These are phyloP conservation scores for Trifolium pratense DNA, from an alignment of 306 rosid species.

Conservation along the genomic window DNA sequence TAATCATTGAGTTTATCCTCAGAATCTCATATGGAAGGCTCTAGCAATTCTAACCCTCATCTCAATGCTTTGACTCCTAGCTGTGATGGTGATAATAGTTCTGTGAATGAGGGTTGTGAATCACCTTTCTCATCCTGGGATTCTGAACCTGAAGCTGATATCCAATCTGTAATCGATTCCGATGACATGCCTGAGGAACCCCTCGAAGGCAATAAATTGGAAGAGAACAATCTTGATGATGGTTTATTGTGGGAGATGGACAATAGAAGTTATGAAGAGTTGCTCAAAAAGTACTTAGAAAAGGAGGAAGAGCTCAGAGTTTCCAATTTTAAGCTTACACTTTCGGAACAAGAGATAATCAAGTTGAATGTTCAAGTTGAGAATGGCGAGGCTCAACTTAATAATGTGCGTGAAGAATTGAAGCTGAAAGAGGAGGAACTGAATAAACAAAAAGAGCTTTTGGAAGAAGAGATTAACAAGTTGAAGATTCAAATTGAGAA, in stretches of 20 bases:
- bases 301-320: neutral
- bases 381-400: neutral
- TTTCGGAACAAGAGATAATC: neutral
- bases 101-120: constrained; percentile 54
- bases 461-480: constrained; percentile 23
- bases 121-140: constrained; percentile 45
- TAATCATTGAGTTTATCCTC: constrained; percentile 14
- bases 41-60: constrained; percentile 48
- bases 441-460: neutral
- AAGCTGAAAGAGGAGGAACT: constrained; percentile 48
- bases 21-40: constrained; percentile 52
- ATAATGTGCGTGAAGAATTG: neutral
- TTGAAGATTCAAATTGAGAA: constrained; percentile 40
- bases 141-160: constrained; percentile 34
- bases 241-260: constrained; percentile 27
- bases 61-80: constrained; percentile 52
- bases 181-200: constrained; percentile 45
- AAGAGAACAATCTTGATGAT: constrained; percentile 47
- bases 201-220: constrained; percentile 45
- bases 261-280: constrained; percentile 19
- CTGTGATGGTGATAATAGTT: constrained; percentile 56
- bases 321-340: neutral
- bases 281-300: neutral
- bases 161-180: constrained; percentile 24
- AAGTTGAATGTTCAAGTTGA: neutral